Evolutionary conservation across 2,329 filamentous ascomycete genomes (phyloP).

Genomic region (Talaromyces islandicus): DNA sequence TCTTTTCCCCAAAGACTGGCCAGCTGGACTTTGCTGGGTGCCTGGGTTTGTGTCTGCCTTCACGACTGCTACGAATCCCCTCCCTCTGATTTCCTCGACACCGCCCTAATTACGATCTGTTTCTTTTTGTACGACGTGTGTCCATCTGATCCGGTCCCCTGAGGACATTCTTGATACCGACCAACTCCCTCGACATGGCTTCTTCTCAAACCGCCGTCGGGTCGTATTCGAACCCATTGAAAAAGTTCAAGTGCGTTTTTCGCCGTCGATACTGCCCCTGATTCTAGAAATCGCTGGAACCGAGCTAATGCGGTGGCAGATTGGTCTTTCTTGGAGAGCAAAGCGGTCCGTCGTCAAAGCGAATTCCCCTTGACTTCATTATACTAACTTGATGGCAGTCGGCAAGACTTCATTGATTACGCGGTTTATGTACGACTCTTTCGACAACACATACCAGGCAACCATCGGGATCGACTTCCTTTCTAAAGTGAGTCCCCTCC

Average conservation of each 20-base stretch:
- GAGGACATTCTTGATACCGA: constrained; percentile 17
- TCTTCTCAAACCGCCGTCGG: constrained; percentile 60
- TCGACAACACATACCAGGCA: constrained; percentile 99
- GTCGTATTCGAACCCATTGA: constrained; percentile 97
- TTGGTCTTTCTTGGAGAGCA: constrained; percentile 97
- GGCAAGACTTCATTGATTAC: constrained; percentile 98
- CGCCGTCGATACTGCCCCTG: neutral
- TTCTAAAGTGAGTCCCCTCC: constrained; percentile 67
- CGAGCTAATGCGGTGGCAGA: constrained; percentile 46
- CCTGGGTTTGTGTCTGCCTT: neutral
- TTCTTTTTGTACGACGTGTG: neutral
- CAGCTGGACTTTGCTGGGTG: neutral
- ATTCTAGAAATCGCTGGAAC: neutral
- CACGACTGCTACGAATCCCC: constrained; percentile 11
- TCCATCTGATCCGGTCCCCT: constrained; percentile 20
- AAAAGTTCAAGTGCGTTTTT: constrained; percentile 93
- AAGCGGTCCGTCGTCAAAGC: constrained; percentile 62
- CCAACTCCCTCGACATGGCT: constrained; percentile 59
- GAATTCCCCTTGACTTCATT: constrained; percentile 1
- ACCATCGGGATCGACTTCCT: constrained; percentile 99
- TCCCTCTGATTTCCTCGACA: neutral
- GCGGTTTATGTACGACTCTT: constrained; percentile 99
- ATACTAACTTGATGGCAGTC: constrained; percentile 51
- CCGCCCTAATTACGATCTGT: neutral
- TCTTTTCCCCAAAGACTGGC: neutral